Evolutionary conservation across 1,284 basidiomycete species (phyloP), one percentile per base, ranked within the genome.

Genomic region (Melampsora americana): DNA sequence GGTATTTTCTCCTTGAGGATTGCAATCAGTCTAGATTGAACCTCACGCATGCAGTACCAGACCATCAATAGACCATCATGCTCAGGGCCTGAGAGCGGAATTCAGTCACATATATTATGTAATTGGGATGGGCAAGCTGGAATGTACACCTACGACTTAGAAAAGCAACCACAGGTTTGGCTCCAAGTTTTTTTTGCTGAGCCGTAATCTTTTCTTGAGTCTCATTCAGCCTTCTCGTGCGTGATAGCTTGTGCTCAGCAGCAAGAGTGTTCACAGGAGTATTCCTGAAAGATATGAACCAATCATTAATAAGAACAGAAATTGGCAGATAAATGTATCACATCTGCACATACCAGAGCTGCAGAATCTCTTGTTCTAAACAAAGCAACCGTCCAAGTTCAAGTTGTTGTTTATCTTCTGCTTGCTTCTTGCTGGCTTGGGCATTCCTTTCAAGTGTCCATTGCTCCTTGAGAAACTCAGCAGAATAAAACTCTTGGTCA

Each of bases 331-430:
- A 3, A 35, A 9, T 35, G 9, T 35, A 3, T 20, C 5, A 23
- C 14, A 53, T 53, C 3, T 9, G 5, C 3, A 28, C 44, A 48
- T 50, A 67, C 66, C 66, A 67, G 14, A 28, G 44, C n/a, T 20
- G 28, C 20, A 30, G 20, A 14, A 67, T 6, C 32, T 67, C 26
- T n/a, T 67, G 35, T 53, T 67, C 30, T 18, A 67, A 42, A 30
- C 46, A 67, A 5, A 67, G 44, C 14, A 67, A 32, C 4, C 48
- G 46, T 16, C 44, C 66, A 11, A 67, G 46, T 32, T 67, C 66
- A 20, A 50, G 46, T 28, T 32, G 26, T 30, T 67, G 66, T 44
- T 67, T 48, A 39, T 67, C 7, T 16, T 23, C 20, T 11, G 35
- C 26, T 4, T 44, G 18, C 16, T 66, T 44, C 23, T 20, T 66